Evolutionary conservation across 805 yeast genomes (phyloP).

Genomic region (Ogataea thermomethanolica): DNA sequence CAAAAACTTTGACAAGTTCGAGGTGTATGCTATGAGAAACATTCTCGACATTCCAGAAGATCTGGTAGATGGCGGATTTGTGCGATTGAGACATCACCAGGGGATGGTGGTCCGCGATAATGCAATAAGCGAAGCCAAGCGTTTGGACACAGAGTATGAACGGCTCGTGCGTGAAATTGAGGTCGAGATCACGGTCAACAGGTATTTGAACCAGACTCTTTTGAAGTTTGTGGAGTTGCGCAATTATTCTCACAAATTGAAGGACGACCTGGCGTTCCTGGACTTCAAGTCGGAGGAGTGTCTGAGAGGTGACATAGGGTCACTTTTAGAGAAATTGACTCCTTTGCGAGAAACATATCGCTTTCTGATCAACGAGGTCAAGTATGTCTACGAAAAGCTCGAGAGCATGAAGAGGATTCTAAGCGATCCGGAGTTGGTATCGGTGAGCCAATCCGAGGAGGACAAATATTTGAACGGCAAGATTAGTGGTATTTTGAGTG

Average conservation of each 20-base stretch:
- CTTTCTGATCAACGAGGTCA: conserved; percentile 25
- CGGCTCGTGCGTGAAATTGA: conserved; percentile 38
- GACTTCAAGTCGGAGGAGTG: conserved; percentile 8
- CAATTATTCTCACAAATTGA: conserved; percentile 25
- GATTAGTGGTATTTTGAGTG: conserved; percentile 13
- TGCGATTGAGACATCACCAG: conserved; percentile 66
- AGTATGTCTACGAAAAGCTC: conserved; percentile 19
- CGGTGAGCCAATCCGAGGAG: conserved; percentile 15
- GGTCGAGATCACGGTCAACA: conserved; percentile 42
- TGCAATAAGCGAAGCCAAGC: conserved; percentile 16
- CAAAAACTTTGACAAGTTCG: conserved; percentile 80
- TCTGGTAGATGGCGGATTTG: conserved; percentile 60
- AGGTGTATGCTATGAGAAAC: conserved; percentile 75
- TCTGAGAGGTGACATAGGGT: conserved; percentile 2
- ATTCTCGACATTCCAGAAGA: conserved; percentile 68
- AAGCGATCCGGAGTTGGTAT: conserved; percentile 8
- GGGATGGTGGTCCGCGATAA: conserved; percentile 35
- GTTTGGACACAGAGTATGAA: conserved; percentile 23
- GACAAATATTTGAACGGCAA: conserved; percentile 21
- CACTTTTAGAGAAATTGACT: conserved; percentile 15
- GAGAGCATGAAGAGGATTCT: conserved; percentile 12
- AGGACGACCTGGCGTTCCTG: conserved; percentile 11
- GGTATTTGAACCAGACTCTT: conserved; percentile 38
- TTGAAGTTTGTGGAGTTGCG: conserved; percentile 37
- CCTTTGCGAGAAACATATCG: conserved; percentile 29